A percentile compares a stretch with the other conserved stretches of the same genome.
Evolutionary conservation across 2,329 filamentous ascomycete species (phyloP).

Genomic region (Aspergillus fumigatus): DNA sequence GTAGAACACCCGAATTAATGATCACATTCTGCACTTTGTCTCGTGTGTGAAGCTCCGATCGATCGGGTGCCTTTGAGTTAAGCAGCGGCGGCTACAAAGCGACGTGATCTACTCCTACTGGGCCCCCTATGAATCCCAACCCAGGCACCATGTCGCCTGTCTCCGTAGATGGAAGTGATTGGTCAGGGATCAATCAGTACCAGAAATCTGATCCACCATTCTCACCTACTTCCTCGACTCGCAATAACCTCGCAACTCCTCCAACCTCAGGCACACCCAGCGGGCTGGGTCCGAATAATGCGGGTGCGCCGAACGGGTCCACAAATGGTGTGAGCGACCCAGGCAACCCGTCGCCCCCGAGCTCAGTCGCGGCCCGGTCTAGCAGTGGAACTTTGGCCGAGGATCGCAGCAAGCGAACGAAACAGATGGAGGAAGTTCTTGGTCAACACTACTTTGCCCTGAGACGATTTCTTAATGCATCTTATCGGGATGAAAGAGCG

Average conservation of each 20-base stretch:
- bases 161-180: slow-evolving; percentile 77
- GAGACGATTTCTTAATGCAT: slow-evolving; percentile 67
- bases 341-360: slow-evolving; percentile 73
- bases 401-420: slow-evolving; percentile 57
- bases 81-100: slow-evolving; percentile 1
- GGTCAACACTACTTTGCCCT: slow-evolving; percentile 78
- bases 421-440: slow-evolving; percentile 63
- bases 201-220: slow-evolving; percentile 43
- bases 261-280: slow-evolving; percentile 59
- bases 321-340: slow-evolving; percentile 24
- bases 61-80: slow-evolving; percentile 1
- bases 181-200: slow-evolving; percentile 68
- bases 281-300: slow-evolving; percentile 56
- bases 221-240: slow-evolving; percentile 47
- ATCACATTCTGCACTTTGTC: slow-evolving; percentile 1
- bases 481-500: slow-evolving; percentile 68
- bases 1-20: slow-evolving; percentile 13
- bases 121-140: slow-evolving; percentile 61
- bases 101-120: slow-evolving; percentile 7
- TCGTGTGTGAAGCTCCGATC: slow-evolving; percentile 3
- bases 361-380: slow-evolving; percentile 69
- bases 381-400: slow-evolving; percentile 70
- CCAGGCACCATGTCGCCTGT: slow-evolving; percentile 76
- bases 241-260: slow-evolving; percentile 58
- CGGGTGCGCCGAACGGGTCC: slow-evolving; percentile 19